Base-by-base conservation (phyloP, 805 yeast genomes). In the Schizosaccharomyces lindneri region DNA sequence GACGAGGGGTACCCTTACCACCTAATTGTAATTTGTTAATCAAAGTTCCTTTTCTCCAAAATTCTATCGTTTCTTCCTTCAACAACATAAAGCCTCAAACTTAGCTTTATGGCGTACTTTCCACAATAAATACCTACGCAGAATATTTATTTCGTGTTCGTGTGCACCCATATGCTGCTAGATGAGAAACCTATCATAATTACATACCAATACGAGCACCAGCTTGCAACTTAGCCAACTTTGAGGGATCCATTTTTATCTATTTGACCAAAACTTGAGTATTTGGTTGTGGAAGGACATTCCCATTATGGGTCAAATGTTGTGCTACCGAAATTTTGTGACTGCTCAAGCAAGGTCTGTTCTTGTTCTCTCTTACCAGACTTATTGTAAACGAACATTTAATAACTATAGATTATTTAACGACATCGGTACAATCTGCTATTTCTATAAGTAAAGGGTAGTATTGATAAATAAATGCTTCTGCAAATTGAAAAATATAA, bases 211-310 rank as follows among this genome's bases (percentile, higher is more conserved):
- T 83, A 72, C 93, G 89, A 78, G 80, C 83, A 76, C 80, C 78
- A 75, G 85, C 80, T 71, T 85, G 80, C 68, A 84, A 79, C 75
- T 85, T 86, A 74, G 87, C 94, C 74, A 89, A 81, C 78, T 85
- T 87, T 70, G 95, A 95, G 78, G 64, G 63, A 62, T 66, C 68
- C 66, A 66, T 65, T 36, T 36, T 63, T 62, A 9, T 17, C 27
- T 59, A 32, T 39, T 59, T 55, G 48, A 31, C 57, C 57, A 24
- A 29, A 24, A 17, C 11, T 43, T 19, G 51, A 24, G 57, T 51
- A 19, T 51, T 21, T 51, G 31, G 57, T 51, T 21, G 57, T 24
- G 57, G 57, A 51, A 51, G 57, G 36, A 51, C 36, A 7, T 51
- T 21, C 1, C n/a, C 57, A 24, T 4, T 21, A 29, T 11, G 57